Evolutionary conservation across 345 rosid species (phyloP).

Genomic region (Populus nigra): DNA sequence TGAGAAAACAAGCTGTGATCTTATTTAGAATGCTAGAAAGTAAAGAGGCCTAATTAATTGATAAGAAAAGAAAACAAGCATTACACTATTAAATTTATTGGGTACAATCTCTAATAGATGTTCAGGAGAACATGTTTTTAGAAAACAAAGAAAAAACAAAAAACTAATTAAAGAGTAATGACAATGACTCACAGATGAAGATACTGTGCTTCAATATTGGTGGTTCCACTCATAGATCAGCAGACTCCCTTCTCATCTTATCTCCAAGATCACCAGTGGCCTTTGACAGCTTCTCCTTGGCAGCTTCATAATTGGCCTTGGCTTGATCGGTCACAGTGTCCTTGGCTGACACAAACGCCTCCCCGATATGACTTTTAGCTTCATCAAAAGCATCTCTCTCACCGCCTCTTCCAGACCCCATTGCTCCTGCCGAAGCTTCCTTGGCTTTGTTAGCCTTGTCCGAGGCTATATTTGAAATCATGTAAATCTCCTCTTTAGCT

Average conservation of each 20-base stretch:
- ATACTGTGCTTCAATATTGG: background rate
- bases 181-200: constrained; percentile 18
- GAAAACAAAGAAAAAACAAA: background rate
- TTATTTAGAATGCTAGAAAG: background rate
- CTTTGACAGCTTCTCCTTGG: constrained; percentile 49
- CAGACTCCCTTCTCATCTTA: constrained; percentile 24
- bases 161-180: background rate
- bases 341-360: constrained; percentile 43
- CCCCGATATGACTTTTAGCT: constrained; percentile 34
- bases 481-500: constrained; percentile 1
- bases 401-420: background rate
- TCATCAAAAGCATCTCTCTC: constrained; percentile 16
- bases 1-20: background rate
- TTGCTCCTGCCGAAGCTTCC: background rate
- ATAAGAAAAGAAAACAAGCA: background rate
- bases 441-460: constrained; percentile 10
- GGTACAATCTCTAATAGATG: background rate
- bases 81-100: background rate
- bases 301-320: constrained; percentile 38
- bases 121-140: background rate
- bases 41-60: background rate
- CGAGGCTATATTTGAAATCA: background rate
- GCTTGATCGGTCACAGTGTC: constrained; percentile 23
- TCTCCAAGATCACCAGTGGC: constrained; percentile 46
- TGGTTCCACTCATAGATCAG: constrained; percentile 24